Conservation (phyloP, 2,329 filamentous ascomycete species). For the Calonectria leucothoes region DNA sequence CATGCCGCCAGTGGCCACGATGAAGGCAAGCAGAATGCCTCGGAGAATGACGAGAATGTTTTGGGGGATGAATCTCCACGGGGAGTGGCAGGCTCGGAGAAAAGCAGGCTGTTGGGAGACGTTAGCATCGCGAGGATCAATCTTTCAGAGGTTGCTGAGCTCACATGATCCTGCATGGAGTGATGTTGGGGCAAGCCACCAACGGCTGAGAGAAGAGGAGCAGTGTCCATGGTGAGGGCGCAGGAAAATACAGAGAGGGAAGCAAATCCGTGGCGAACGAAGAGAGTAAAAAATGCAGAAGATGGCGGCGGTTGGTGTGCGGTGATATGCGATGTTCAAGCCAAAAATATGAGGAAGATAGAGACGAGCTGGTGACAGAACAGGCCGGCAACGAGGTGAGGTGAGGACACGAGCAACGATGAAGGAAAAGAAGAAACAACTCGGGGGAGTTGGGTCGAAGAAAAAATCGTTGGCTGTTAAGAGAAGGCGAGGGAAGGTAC, state of each 20-base stretch:
- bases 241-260: not conserved
- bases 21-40: conserved; percentile 55
- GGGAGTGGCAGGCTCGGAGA: conserved; percentile 63
- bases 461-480: not conserved
- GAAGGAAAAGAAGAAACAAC: conserved; percentile 8
- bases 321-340: conserved; percentile 19
- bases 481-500: not conserved
- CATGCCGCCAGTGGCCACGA: conserved; percentile 55
- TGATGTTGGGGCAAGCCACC: conserved; percentile 47
- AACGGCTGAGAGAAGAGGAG: conserved; percentile 47
- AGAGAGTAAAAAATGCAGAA: not conserved
- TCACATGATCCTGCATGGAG: conserved; percentile 51
- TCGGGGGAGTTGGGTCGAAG: not conserved
- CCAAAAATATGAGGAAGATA: not conserved
- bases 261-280: not conserved
- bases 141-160: not conserved
- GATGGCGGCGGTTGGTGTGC: not conserved
- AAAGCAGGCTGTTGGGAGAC: conserved; percentile 56
- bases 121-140: conserved; percentile 22
- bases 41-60: conserved; percentile 58
- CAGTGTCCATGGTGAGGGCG: conserved; percentile 45
- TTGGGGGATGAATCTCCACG: conserved; percentile 61
- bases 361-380: conserved; percentile 22
- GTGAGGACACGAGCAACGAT: conserved; percentile 22
- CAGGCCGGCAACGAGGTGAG: conserved; percentile 5